These are phyloP conservation scores for Centrapalus pauciflorus DNA, from an alignment of 129 eudicot genomes.

Conservation along the genomic window DNA sequence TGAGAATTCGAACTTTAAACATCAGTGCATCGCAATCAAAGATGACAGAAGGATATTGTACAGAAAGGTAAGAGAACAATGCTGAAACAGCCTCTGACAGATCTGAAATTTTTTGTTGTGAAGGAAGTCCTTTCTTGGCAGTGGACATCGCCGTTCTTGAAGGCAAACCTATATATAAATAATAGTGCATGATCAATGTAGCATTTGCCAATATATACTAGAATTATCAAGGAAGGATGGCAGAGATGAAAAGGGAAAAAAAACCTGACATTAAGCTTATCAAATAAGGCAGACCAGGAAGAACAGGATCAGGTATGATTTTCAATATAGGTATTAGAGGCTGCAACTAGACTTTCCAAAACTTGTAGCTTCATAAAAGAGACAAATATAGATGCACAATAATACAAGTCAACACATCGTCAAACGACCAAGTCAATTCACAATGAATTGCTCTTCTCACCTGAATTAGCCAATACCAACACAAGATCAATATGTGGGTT, in stretches of 20 bases:
- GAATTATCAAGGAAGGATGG: not conserved
- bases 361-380: constrained; percentile 57
- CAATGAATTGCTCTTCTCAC: constrained; percentile 18
- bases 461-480: constrained; percentile 74
- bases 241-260: not conserved
- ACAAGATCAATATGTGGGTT: constrained; percentile 62
- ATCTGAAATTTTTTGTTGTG: constrained; percentile 40
- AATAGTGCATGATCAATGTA: not conserved
- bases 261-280: constrained; percentile 52
- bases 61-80: constrained; percentile 52
- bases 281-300: constrained; percentile 35
- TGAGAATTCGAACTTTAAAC: not conserved
- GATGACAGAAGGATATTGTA: too few species aligned
- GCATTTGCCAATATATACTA: not conserved
- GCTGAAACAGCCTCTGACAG: constrained; percentile 30
- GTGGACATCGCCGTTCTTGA: constrained; percentile 30
- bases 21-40: too few species aligned
- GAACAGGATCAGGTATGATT: constrained; percentile 41
- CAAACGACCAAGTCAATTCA: not conserved
- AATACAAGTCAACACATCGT: not conserved
- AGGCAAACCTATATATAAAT: constrained; percentile 33
- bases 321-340: constrained; percentile 37
- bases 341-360: constrained; percentile 46
- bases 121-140: constrained; percentile 35
- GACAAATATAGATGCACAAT: not conserved